Evolutionary conservation across 2,329 filamentous ascomycete genomes (phyloP), one percentile per base, ranked within the genome.

Genomic region (Epichloe coenophiala): DNA sequence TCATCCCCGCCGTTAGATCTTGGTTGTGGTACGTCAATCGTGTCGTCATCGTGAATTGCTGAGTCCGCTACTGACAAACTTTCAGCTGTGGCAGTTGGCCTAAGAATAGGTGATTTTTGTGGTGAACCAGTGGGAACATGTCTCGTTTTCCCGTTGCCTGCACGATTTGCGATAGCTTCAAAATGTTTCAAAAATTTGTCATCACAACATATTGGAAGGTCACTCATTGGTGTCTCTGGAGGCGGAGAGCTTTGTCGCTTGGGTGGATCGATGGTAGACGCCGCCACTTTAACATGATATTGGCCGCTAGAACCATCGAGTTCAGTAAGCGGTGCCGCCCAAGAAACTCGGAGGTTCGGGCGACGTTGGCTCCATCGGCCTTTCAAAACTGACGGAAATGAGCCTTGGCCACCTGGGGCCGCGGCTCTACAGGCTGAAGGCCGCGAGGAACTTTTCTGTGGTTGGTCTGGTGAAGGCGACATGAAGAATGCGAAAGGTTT

Each of bases 401-500:
- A 48, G 31, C 19, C 37, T 8, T 23, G 17, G 19, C 15, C 6
- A n/a, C 15, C 17, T 39, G 33, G 37, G 12, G 5, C n/a, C 4
- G 27, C 8, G 11, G 21, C 7, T 31, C 21, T 17, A 11, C 31
- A 40, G 11, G 15, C 12, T 6, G 48, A 44, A n/a, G 12, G 40
- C 42, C n/a, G 23, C 4, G 31, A 39, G n/a, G 5, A 3, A 11
- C 35, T 23, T 1, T 3, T 36, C 11, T 58, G 54, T 13, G 54
- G 56, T n/a, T 57, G 64, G 40, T 69, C 65, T 1, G 75, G 71
- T 0, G 74, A 75, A 1, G 73, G 70, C 1, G 72, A 72, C 57
- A 75, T 70, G 58, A 78, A 78, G 1, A 71, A 69, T 1, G 72
- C 68, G 57, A 79, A 78, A 0, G 74, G 69, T 54, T 73, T 76